phyloP scores from a whole-genome alignment of 2,329 filamentous ascomycete genomes.

The Alternaria hordeiaustralica region DNA sequence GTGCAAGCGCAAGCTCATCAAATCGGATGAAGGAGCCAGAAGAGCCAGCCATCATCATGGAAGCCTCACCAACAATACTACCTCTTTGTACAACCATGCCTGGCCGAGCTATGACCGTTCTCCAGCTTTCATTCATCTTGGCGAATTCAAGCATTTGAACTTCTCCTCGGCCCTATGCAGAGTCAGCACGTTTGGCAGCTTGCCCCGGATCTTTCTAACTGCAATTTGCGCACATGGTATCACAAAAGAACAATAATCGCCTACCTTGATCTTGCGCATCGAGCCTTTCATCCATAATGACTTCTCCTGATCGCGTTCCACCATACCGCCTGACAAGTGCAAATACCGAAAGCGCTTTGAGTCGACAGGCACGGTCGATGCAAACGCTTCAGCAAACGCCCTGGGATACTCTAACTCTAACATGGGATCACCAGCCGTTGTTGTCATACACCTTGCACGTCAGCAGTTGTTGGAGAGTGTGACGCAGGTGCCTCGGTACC shows the following conservation, averaged over 20 bases:
- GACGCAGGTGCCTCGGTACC: constrained; percentile 8
- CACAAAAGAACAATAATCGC: background rate
- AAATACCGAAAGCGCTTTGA: constrained; percentile 21
- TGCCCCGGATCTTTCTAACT: background rate
- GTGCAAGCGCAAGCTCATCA: constrained; percentile 25
- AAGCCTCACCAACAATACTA: constrained; percentile 11
- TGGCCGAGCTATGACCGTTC: constrained; percentile 22
- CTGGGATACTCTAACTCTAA: constrained; percentile 20
- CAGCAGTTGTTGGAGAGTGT: constrained; percentile 2
- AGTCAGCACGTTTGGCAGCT: constrained; percentile 2
- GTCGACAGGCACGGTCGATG: constrained; percentile 5
- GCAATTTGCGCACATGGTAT: background rate
- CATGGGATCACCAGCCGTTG: constrained; percentile 16
- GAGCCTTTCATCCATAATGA: constrained; percentile 16
- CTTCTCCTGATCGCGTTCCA: constrained; percentile 19
- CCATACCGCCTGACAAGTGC: constrained; percentile 17
- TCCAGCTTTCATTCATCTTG: constrained; percentile 14
- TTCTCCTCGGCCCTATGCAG: constrained; percentile 15
- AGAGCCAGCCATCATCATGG: constrained; percentile 15
- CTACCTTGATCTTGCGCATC: constrained; percentile 20
- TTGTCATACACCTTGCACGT: constrained; percentile 26
- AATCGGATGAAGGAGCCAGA: constrained; percentile 23
- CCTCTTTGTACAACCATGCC: constrained; percentile 17
- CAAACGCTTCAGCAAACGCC: constrained; percentile 21
- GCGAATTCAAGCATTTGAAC: constrained; percentile 22